Conservation (phyloP, 495 filamentous ascomycete genomes). For the Cudoniella acicularis region DNA sequence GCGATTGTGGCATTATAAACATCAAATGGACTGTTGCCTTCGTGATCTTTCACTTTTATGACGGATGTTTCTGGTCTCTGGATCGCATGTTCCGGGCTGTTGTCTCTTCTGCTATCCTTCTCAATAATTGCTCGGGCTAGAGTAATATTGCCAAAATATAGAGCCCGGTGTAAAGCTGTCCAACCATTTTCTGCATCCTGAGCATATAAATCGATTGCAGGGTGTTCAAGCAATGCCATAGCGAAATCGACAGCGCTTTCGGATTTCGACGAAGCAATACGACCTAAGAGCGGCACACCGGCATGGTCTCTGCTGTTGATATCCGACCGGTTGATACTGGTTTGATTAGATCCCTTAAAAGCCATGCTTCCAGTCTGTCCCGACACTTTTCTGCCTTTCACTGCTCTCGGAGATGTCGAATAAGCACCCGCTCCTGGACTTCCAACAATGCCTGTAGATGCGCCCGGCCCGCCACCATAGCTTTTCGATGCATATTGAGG, state of each 20-base stretch:
- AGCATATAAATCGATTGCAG: constrained; percentile 77
- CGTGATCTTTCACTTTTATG: constrained; percentile 92
- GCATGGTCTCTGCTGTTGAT: constrained; percentile 75
- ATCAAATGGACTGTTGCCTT: constrained; percentile 92
- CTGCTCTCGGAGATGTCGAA: constrained; percentile 43
- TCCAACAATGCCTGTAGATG: constrained; percentile 20
- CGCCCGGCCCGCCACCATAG: constrained; percentile 27
- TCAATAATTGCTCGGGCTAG: constrained; percentile 77
- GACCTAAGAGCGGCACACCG: constrained; percentile 81
- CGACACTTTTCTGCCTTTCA: constrained; percentile 43
- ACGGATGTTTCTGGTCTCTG: constrained; percentile 50
- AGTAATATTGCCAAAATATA: constrained; percentile 89
- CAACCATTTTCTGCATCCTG: constrained; percentile 93
- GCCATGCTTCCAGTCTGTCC: constrained; percentile 26
- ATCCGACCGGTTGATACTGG: constrained; percentile 42
- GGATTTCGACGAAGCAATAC: constrained; percentile 72
- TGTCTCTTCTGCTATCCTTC: constrained; percentile 65
- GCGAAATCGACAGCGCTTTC: constrained; percentile 68
- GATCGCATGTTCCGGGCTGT: constrained; percentile 40
- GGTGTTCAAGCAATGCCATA: constrained; percentile 70
- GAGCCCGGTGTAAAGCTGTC: constrained; percentile 88
- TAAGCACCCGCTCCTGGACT: constrained; percentile 22
- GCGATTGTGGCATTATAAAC: constrained; percentile 81
- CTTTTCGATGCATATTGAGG: constrained; percentile 42
- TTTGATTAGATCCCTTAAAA: constrained; percentile 10